Conservation (phyloP, 139 green algal genomes). For the Coccomyxa sp. region DNA sequence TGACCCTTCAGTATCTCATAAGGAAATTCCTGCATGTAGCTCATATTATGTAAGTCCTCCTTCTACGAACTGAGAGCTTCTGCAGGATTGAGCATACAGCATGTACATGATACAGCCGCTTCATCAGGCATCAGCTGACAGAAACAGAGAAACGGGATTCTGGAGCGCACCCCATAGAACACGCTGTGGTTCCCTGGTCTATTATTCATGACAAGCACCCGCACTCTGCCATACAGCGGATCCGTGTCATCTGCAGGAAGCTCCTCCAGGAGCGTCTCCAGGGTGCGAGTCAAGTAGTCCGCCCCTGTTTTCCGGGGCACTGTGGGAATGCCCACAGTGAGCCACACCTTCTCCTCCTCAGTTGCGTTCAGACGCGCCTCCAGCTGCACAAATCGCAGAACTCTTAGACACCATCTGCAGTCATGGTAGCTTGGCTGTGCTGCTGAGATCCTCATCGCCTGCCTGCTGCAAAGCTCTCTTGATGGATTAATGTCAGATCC, state of each 20-base stretch:
- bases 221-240: conserved; percentile 16
- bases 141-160: not conserved
- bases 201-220: conserved; percentile 39
- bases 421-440: too few species aligned
- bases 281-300: conserved; percentile 25
- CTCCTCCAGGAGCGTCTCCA: conserved; percentile 30
- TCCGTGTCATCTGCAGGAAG: conserved; percentile 24
- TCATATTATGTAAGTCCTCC: not conserved
- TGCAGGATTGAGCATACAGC: not conserved
- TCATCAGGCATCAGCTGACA: not conserved
- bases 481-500: too few species aligned
- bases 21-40: not conserved
- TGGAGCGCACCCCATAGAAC: not conserved
- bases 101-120: not conserved
- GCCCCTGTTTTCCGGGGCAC: conserved; percentile 10
- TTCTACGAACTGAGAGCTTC: not conserved
- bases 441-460: too few species aligned
- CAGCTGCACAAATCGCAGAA: not conserved
- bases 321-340: conserved; percentile 33
- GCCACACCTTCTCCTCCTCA: conserved; percentile 15
- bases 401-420: too few species aligned
- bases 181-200: conserved; percentile 12
- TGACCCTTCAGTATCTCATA: not conserved
- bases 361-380: not conserved
- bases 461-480: too few species aligned